Evolutionary conservation across 495 filamentous ascomycete genomes (phyloP).

Genomic region (Aspergillus carlsbadensis): DNA sequence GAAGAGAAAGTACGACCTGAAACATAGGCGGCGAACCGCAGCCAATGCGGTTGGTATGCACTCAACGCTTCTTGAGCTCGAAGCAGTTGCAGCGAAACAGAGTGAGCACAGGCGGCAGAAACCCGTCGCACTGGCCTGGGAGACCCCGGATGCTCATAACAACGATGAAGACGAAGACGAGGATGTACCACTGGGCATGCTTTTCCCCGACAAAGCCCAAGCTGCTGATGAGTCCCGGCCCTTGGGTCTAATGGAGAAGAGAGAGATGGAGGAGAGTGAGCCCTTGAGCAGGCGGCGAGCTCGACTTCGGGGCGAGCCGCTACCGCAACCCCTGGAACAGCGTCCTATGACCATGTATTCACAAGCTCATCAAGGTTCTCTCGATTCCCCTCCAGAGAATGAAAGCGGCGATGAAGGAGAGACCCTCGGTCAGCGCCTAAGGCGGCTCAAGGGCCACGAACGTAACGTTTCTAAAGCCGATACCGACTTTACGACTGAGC

Average conservation of each 20-base stretch:
- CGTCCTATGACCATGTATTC: conserved; percentile 41
- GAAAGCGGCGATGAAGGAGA: conserved; percentile 67
- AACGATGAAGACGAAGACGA: conserved; percentile 58
- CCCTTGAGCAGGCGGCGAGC: conserved; percentile 78
- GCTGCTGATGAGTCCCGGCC: conserved; percentile 63
- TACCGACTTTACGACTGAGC: conserved; percentile 74
- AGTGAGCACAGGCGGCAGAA: conserved; percentile 70
- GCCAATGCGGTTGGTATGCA: conserved; percentile 71
- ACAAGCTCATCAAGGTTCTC: conserved; percentile 16
- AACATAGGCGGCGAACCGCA: conserved; percentile 68
- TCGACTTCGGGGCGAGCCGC: conserved; percentile 62
- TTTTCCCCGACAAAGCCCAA: conserved; percentile 64
- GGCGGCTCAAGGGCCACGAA: conserved; percentile 59
- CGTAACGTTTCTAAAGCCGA: conserved; percentile 57
- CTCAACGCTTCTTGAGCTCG: conserved; percentile 85
- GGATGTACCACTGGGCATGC: conserved; percentile 79
- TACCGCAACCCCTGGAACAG: conserved; percentile 29
- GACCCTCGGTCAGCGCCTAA: conserved; percentile 72
- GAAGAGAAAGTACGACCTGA: conserved; percentile 80
- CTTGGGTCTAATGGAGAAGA: conserved; percentile 78
- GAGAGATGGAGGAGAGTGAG: conserved; percentile 87
- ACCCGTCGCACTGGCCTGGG: conserved; percentile 86
- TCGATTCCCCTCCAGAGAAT: conserved; percentile 14
- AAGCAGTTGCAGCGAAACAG: conserved; percentile 86
- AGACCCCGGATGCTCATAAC: conserved; percentile 55